phyloP scores from a whole-genome alignment of 169 alveolate species.

The Plasmodium fragile region DNA sequence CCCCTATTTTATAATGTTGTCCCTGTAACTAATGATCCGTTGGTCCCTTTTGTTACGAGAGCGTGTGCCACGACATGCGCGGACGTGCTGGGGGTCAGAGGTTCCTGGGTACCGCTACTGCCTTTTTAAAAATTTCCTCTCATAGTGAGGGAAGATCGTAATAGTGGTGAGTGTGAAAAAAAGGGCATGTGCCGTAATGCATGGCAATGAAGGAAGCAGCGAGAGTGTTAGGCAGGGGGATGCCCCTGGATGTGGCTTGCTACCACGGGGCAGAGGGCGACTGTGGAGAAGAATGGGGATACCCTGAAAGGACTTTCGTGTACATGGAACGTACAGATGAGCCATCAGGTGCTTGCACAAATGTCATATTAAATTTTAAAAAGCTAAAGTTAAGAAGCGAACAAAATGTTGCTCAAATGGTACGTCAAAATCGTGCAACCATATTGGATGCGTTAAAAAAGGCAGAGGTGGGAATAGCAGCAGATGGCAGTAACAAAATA shows the following conservation, averaged over 20 bases:
- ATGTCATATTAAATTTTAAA: conserved; percentile 2
- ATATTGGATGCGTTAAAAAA: not conserved
- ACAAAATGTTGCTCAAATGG: not conserved
- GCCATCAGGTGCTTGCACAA: not conserved
- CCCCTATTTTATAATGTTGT: not conserved
- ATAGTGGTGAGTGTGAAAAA: not conserved
- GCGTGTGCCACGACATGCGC: not conserved
- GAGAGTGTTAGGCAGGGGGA: not conserved
- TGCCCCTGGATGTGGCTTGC: not conserved
- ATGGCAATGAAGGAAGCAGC: not conserved
- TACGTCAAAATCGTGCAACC: not conserved
- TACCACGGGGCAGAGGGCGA: not conserved
- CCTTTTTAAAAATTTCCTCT: not conserved
- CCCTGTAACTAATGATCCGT: not conserved
- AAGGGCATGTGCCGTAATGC: not conserved
- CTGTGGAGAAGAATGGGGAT: not conserved
- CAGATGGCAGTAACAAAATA: not conserved
- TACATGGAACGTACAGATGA: not conserved
- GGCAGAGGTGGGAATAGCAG: not conserved
- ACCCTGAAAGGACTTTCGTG: not conserved
- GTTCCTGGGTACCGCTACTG: not conserved
- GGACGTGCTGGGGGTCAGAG: not conserved
- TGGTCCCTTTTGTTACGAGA: not conserved
- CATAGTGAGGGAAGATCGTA: not conserved
- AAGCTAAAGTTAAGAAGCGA: conserved; percentile 1